These are phyloP conservation scores for Pseudoscleropodium purum DNA, from an alignment of 225 moss, liverwort and hornwort species.

Conservation along the genomic window DNA sequence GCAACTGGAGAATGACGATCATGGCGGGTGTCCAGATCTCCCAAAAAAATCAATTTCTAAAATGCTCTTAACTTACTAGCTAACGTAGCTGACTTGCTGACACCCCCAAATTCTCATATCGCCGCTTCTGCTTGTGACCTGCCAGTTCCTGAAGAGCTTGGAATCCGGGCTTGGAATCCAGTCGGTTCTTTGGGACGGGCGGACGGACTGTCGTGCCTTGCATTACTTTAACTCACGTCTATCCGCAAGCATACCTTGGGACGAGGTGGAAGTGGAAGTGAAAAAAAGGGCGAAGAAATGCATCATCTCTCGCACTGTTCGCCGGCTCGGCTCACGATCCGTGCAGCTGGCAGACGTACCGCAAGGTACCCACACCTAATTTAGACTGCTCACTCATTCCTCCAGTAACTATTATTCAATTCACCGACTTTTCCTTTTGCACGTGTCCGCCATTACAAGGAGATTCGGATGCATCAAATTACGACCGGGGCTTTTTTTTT, in stretches of 20 bases:
- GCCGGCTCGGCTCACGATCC: background rate
- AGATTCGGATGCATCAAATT: background rate
- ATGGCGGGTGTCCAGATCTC: background rate
- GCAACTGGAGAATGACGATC: background rate
- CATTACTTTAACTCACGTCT: background rate
- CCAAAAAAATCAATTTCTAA: background rate
- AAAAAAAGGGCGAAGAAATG: background rate
- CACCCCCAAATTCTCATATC: background rate
- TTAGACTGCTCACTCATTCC: no score
- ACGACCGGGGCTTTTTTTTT: no score
- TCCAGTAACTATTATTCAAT: background rate
- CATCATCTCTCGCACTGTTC: fast-evolving
- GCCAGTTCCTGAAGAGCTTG: background rate
- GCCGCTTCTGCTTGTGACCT: background rate
- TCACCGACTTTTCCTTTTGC: background rate
- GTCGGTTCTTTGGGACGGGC: background rate
- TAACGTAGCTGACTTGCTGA: background rate
- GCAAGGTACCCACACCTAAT: background rate
- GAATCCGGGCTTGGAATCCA: background rate
- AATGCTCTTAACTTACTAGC: background rate
- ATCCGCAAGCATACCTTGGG: background rate
- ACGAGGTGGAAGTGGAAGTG: background rate
- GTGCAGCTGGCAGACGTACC: background rate
- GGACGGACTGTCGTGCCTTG: background rate
- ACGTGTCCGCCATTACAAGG: no score